Percentiles rank a stretch among this genome's conserved stretches.
Evolutionary conservation across 2,329 filamentous ascomycete genomes (phyloP).

Genomic region (Helotiales sp.): DNA sequence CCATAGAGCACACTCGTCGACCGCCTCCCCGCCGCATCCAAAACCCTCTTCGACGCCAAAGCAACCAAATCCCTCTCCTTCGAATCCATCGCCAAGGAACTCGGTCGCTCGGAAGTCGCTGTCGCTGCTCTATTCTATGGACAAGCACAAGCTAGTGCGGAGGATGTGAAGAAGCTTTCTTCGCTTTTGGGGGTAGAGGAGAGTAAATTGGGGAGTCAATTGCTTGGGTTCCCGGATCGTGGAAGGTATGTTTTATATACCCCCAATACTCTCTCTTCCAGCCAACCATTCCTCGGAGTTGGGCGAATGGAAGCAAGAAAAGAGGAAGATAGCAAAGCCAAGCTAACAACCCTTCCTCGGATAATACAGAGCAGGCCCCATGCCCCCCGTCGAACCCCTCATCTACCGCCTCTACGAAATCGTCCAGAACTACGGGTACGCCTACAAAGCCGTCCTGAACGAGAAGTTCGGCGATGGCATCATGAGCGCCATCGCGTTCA

Average conservation of each 20-base stretch:
- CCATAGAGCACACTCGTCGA: slow-evolving; percentile 62
- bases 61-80: slow-evolving; percentile 74
- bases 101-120: slow-evolving; percentile 85
- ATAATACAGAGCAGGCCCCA: slow-evolving; percentile 68
- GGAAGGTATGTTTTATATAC: slow-evolving; percentile 42
- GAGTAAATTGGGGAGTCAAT: slow-evolving; percentile 56
- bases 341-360: no score
- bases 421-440: slow-evolving; percentile 93
- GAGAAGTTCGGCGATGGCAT: slow-evolving; percentile 95
- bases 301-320: no score
- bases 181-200: slow-evolving; percentile 61
- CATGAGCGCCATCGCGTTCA: slow-evolving; percentile 94
- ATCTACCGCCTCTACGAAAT: slow-evolving; percentile 75
- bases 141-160: slow-evolving; percentile 70
- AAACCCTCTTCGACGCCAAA: slow-evolving; percentile 80
- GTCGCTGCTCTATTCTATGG: slow-evolving; percentile 90
- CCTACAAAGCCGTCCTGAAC: slow-evolving; percentile 92
- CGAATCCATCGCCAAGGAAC: slow-evolving; percentile 69
- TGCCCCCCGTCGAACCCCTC: slow-evolving; percentile 81
- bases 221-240: slow-evolving; percentile 71
- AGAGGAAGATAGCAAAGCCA: no score
- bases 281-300: no score
- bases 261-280: no score
- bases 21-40: slow-evolving; percentile 69
- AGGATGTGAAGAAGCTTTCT: slow-evolving; percentile 69